Conservation (phyloP, 2,329 filamentous ascomycete species). For the Ramularia collo-cygni region DNA sequence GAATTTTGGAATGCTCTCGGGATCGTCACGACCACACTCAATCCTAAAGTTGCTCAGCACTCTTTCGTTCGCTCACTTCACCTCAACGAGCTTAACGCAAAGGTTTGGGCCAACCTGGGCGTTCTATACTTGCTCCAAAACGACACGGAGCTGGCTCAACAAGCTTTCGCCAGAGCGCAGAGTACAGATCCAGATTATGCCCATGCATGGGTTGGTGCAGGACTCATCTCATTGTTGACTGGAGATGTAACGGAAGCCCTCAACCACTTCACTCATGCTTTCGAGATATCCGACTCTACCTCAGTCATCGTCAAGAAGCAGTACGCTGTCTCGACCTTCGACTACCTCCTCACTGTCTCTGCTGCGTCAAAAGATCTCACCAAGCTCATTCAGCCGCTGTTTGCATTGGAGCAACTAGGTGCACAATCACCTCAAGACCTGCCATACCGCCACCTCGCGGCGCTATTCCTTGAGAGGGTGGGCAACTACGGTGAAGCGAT, state of each 20-base stretch:
- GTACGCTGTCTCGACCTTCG: constrained; percentile 75
- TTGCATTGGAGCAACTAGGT: constrained; percentile 76
- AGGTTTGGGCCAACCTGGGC: constrained; percentile 86
- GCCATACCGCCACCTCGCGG: constrained; percentile 67
- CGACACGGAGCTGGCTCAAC: constrained; percentile 78
- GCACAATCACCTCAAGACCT: constrained; percentile 64
- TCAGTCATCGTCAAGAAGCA: constrained; percentile 67
- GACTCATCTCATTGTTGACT: constrained; percentile 69
- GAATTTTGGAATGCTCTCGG: constrained; percentile 98
- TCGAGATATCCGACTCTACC: constrained; percentile 80
- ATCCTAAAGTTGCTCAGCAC: constrained; percentile 83
- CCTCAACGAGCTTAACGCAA: constrained; percentile 74
- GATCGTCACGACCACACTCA: constrained; percentile 80
- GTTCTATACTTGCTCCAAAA: constrained; percentile 77
- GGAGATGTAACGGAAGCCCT: constrained; percentile 72
- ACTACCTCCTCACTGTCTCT: constrained; percentile 61
- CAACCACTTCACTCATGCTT: constrained; percentile 84
- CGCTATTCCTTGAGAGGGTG: constrained; percentile 75
- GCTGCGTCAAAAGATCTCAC: constrained; percentile 47
- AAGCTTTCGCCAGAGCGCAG: constrained; percentile 83
- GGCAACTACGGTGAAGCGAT: constrained; percentile 61
- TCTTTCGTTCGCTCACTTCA: constrained; percentile 88
- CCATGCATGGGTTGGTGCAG: constrained; percentile 90
- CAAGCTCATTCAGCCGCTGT: constrained; percentile 73
- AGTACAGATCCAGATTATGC: constrained; percentile 91